Percentiles rank a stretch among this genome's conserved stretches.
Evolutionary conservation across 495 filamentous ascomycete species (phyloP).

Genomic region (Cercophora samala): DNA sequence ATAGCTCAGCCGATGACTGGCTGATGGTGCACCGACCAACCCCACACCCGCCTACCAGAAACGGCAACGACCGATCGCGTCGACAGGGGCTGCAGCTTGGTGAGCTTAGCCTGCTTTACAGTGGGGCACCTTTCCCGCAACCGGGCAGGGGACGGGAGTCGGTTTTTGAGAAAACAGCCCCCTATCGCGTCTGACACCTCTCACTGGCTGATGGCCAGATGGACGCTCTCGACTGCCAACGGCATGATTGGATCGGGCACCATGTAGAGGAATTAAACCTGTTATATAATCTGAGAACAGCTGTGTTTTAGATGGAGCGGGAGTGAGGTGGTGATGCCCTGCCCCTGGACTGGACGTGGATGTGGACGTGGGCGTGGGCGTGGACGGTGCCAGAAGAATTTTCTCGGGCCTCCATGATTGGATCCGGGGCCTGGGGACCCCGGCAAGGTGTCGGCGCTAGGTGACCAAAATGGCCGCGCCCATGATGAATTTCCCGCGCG

Average conservation of each 20-base stretch:
- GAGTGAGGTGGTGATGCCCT: no score
- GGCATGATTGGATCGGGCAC: not conserved
- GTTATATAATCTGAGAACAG: no score
- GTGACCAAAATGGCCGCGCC: conserved; percentile 9
- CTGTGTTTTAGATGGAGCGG: no score
- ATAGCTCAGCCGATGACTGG: not conserved
- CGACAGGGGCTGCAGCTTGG: not conserved
- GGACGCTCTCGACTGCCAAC: not conserved
- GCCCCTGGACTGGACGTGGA: conserved; percentile 1
- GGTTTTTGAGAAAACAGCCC: not conserved
- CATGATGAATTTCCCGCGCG: conserved; percentile 15
- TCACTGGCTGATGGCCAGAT: not conserved
- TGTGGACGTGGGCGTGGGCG: not conserved
- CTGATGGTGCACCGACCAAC: not conserved
- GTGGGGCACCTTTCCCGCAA: not conserved
- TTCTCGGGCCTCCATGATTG: conserved; percentile 13
- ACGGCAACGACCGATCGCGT: conserved; percentile 7
- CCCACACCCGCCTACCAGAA: not conserved
- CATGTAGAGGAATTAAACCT: no score
- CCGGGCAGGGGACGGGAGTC: not conserved
- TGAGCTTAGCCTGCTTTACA: not conserved
- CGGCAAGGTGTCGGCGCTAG: conserved; percentile 11
- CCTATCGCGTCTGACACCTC: not conserved
- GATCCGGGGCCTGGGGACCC: conserved; percentile 15
- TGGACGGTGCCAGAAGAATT: conserved; percentile 4